Conservation (phyloP, 1,139 yeast species). For the Taphrina wiesneri region DNA sequence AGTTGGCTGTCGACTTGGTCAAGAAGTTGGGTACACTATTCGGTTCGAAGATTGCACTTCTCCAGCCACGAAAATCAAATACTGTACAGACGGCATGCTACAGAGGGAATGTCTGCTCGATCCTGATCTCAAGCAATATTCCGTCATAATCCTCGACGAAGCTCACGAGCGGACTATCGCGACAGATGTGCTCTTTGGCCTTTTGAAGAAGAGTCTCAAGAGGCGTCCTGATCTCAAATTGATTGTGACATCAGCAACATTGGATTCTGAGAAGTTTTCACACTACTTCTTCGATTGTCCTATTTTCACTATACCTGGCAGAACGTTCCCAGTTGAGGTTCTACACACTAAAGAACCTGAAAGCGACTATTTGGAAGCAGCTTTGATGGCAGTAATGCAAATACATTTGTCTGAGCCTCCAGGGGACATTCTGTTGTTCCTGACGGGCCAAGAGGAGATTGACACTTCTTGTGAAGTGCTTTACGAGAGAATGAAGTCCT, state of each 20-base stretch:
- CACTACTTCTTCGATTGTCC: constrained; percentile 83
- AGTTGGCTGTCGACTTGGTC: constrained; percentile 68
- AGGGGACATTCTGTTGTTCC: constrained; percentile 86
- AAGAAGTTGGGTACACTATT: constrained; percentile 82
- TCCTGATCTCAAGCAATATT: constrained; percentile 65
- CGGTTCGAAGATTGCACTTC: constrained; percentile 81
- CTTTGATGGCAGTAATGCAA: constrained; percentile 76
- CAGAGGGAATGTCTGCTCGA: constrained; percentile 74
- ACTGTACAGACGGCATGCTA: constrained; percentile 78
- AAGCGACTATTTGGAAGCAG: constrained; percentile 81
- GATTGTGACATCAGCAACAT: constrained; percentile 89
- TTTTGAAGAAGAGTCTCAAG: constrained; percentile 63
- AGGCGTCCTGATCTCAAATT: constrained; percentile 72
- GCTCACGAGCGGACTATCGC: constrained; percentile 91
- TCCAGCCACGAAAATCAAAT: constrained; percentile 66
- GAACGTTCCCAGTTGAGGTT: constrained; percentile 86
- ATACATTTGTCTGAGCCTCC: constrained; percentile 67
- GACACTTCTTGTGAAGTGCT: constrained; percentile 83
- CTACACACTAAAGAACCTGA: constrained; percentile 63
- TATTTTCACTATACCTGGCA: constrained; percentile 81
- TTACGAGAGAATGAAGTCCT: constrained; percentile 62
- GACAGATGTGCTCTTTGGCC: constrained; percentile 80
- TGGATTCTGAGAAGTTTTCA: constrained; percentile 82
- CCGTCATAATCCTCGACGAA: constrained; percentile 90
- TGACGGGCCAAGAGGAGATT: constrained; percentile 98